Evolutionary conservation across 148 eudicot species (phyloP).

Genomic region (Rhododendron ferrugineum): DNA sequence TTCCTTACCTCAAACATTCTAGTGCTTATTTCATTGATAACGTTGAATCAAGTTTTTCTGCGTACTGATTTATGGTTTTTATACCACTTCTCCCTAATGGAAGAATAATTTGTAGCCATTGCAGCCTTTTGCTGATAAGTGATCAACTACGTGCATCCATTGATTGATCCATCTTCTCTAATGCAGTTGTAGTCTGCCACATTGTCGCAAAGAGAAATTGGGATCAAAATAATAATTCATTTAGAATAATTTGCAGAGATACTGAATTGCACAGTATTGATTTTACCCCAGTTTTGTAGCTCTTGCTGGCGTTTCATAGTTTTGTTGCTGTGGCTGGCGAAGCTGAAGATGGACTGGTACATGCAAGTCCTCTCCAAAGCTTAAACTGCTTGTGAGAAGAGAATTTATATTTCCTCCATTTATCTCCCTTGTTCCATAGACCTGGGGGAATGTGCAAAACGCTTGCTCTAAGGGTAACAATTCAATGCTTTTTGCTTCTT

Average conservation of each 20-base stretch:
- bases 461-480: background rate
- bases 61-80: conserved; percentile 18
- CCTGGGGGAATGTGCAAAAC: conserved; percentile 24
- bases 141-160: conserved; percentile 1
- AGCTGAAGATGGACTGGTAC: conserved; percentile 34
- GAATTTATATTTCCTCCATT: conserved; percentile 18
- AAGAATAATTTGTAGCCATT: conserved; percentile 20
- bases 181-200: conserved; percentile 51
- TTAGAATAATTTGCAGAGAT: background rate
- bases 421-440: conserved; percentile 28
- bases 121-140: conserved; percentile 14
- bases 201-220: conserved; percentile 12
- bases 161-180: conserved; percentile 21
- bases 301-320: conserved; percentile 3
- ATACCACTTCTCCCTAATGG: conserved; percentile 24
- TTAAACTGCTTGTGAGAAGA: conserved; percentile 17
- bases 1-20: conserved; percentile 16
- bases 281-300: background rate
- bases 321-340: conserved; percentile 34
- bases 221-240: conserved; percentile 9
- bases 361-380: conserved; percentile 24
- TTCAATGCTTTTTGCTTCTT: background rate
- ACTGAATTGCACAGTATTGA: background rate
- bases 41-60: conserved; percentile 9
- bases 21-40: conserved; percentile 15